Conservation (phyloP, 352 stramenopile species). For the Phytophthora cryptogea region DNA sequence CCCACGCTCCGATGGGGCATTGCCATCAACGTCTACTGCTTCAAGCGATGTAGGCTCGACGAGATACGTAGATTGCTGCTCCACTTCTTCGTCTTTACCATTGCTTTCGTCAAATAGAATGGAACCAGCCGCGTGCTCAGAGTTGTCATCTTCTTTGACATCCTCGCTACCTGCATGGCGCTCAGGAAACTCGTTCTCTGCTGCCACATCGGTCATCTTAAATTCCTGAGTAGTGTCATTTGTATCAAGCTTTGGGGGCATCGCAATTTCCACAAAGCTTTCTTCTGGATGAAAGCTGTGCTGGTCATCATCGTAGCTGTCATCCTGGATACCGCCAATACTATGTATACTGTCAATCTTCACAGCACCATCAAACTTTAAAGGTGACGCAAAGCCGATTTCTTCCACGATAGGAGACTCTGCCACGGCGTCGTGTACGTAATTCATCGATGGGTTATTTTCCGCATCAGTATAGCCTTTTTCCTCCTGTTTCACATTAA, state of each 20-base stretch:
- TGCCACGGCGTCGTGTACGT: conserved; percentile 9
- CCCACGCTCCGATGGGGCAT: background rate
- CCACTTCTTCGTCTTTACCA: conserved; percentile 1
- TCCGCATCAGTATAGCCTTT: conserved; percentile 5
- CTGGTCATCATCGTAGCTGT: conserved; percentile 29
- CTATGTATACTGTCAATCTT: background rate
- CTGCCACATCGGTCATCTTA: background rate
- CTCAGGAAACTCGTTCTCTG: conserved; percentile 1
- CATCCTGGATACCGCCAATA: conserved; percentile 5
- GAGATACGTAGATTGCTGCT: background rate
- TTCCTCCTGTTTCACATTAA: conserved; percentile 22
- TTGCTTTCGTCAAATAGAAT: background rate
- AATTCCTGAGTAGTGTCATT: background rate
- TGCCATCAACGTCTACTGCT: background rate
- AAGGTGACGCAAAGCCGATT: conserved; percentile 25
- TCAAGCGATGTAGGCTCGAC: background rate
- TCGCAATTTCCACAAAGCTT: conserved; percentile 10
- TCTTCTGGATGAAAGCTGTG: conserved; percentile 30
- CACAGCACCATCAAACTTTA: conserved; percentile 4
- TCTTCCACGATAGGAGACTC: conserved; percentile 26
- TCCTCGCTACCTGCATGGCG: background rate
- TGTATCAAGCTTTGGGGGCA: background rate
- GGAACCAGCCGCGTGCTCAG: background rate
- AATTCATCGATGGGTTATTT: background rate
- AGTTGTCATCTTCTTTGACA: conserved; percentile 1